phyloP scores from a whole-genome alignment of 2,329 filamentous ascomycete genomes.

The Neoscytalidium dimidiatum region DNA sequence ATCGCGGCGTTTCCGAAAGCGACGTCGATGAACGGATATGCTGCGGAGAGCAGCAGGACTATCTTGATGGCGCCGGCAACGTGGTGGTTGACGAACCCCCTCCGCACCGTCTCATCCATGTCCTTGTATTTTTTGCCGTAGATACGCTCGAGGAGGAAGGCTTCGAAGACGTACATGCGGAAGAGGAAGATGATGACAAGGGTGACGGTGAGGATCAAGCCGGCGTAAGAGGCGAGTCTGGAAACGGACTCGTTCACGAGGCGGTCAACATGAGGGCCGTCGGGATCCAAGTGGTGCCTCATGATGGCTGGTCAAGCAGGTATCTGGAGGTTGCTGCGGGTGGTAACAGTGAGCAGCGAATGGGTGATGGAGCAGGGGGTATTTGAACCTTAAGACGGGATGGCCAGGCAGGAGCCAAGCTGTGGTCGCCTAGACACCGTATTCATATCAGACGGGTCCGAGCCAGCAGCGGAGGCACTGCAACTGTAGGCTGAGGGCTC shows the following conservation, averaged over 20 bases:
- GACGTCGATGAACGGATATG: conserved; percentile 46
- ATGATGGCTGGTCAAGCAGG: neutral
- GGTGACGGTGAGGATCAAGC: conserved; percentile 27
- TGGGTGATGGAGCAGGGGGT: too few relatives aligned
- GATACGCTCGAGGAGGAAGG: conserved; percentile 36
- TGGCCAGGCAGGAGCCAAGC: too few relatives aligned
- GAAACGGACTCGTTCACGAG: conserved; percentile 19
- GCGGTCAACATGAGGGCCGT: neutral
- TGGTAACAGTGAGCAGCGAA: too few relatives aligned
- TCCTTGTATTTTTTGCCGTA: conserved; percentile 40
- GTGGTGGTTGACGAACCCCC: conserved; percentile 51
- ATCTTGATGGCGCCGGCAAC: conserved; percentile 47
- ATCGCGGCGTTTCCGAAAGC: conserved; percentile 37
- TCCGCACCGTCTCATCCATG: conserved; percentile 38
- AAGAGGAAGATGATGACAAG: conserved; percentile 23
- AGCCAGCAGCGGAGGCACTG: too few relatives aligned
- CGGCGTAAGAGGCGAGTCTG: conserved; percentile 26
- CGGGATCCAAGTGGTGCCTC: neutral
- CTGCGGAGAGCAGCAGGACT: conserved; percentile 40
- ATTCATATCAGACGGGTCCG: too few relatives aligned
- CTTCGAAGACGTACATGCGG: conserved; percentile 42
- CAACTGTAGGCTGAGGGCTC: too few relatives aligned
- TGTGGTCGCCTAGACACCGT: too few relatives aligned
- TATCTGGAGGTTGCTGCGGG: too few relatives aligned
- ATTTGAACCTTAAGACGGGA: too few relatives aligned